These are phyloP conservation scores for Naganishia vaughanmartiniae DNA, from an alignment of 768 basidiomycete genomes.

Conservation along the genomic window DNA sequence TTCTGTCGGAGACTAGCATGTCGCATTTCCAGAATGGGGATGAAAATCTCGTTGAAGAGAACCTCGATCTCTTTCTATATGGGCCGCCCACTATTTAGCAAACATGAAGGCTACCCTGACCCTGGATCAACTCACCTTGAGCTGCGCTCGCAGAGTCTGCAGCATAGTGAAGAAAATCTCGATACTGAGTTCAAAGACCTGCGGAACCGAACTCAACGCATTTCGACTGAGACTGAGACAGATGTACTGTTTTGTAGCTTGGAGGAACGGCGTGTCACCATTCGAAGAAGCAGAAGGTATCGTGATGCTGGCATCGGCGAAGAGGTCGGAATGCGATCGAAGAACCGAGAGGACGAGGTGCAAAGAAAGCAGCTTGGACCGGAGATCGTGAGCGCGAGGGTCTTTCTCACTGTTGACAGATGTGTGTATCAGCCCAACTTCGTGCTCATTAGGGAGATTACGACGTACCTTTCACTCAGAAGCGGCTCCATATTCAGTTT, in stretches of 20 bases:
- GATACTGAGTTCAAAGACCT: conserved; percentile 95
- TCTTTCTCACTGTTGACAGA: conserved; percentile 73
- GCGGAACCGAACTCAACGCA: conserved; percentile 88
- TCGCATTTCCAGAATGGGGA: conserved; percentile 96
- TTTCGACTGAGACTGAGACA: conserved; percentile 89
- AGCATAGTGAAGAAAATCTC: conserved; percentile 98
- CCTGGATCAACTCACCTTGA: conserved; percentile 65
- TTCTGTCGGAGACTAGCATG: conserved; percentile 95
- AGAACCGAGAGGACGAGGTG: conserved; percentile 90
- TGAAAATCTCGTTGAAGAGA: conserved; percentile 95
- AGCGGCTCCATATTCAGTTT: conserved; percentile 98
- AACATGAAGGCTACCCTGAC: not conserved
- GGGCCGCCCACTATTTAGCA: not conserved
- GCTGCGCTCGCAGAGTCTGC: conserved; percentile 87
- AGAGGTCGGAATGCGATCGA: conserved; percentile 83
- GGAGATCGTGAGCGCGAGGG: conserved; percentile 92
- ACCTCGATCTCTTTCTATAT: conserved; percentile 97
- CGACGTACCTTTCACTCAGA: conserved; percentile 79
- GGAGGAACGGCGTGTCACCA: conserved; percentile 83
- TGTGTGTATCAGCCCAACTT: conserved; percentile 23
- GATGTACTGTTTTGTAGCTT: conserved; percentile 93
- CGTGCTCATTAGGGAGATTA: not conserved
- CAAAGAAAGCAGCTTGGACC: conserved; percentile 88
- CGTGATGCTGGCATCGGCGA: conserved; percentile 81
- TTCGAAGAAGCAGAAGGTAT: conserved; percentile 86